Conservation (phyloP, 305 asterid species). For the Solanum hybrid region DNA sequence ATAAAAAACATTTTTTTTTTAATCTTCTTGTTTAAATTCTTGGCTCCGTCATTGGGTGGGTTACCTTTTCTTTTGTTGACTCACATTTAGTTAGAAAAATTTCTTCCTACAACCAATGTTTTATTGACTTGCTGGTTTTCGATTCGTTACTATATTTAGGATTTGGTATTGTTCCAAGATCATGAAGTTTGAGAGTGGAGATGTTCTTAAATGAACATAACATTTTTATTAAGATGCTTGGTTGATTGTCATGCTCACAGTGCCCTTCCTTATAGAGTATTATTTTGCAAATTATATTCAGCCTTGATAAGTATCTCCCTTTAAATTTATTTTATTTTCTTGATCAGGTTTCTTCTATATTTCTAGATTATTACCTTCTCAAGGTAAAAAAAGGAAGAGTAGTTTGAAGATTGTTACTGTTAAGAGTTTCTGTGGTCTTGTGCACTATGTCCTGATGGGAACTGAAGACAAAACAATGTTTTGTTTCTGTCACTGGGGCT, state of each 20-base stretch:
- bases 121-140: background rate
- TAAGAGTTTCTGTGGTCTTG: background rate
- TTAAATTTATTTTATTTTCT: background rate
- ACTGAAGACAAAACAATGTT: background rate
- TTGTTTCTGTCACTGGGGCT: background rate
- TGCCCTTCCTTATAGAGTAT: background rate
- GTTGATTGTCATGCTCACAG: background rate
- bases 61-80: background rate
- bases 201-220: background rate
- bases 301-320: background rate
- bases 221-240: background rate
- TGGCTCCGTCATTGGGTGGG: background rate
- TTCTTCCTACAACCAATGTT: background rate
- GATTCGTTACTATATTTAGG: background rate
- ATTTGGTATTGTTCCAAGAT: background rate
- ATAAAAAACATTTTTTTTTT: no score
- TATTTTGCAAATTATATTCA: background rate
- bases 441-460: background rate
- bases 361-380: background rate
- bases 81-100: background rate
- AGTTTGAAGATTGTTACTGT: background rate
- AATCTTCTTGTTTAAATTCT: background rate
- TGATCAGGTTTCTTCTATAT: background rate
- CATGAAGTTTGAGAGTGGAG: background rate
- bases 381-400: background rate